Base-by-base conservation (phyloP, 148 eudicot genomes). In the Vaccinium corymbosum region DNA sequence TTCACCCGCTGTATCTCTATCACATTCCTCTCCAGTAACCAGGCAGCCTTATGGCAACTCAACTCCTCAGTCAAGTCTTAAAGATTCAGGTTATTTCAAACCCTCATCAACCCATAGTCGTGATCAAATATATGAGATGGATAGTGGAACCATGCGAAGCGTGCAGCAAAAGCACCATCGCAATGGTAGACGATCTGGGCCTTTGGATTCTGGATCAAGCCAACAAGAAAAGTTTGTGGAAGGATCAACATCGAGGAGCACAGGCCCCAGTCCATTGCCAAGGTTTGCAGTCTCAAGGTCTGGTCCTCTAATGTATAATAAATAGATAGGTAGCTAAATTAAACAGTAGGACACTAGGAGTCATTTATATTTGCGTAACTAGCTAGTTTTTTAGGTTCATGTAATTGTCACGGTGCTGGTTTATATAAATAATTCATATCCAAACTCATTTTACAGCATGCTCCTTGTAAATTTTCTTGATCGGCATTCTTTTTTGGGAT, bases 221-320 rank as follows among this genome's bases (percentile, higher is more conserved):
- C 91, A 91, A 32, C 94, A 92, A 87, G 85, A 82, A 29, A 97
- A 92, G 89, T 85, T 86, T 74, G 85, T 52, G 7, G 98, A 93
- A 85, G 98, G 99, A 70, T 94, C 99, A 76, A 81, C 93, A 19
- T 94, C 99, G 3, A 91, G 89, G 62, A 93, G 93, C 90, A 92
- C 91, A 14, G 96, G 99, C 49, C 98, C 91, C 3, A 97, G 99
- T 90, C 97, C 99, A 22, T 86, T 95, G 82, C 98, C 96, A 3
- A 94, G 97, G 85, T 97, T 97, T 87, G 98, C 96, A 19, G 98
- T 88, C 71, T 97, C 99, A 17, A 93, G 99, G 83, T 97, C 99
- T 13, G 99, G 98, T 85, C 99, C 99, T 83, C 84, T 97, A 86
- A 89, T 93, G 35, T 94, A 95, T 85, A 97, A 95, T 88, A 92